Base-by-base conservation (phyloP, 1,139 yeast genomes). In the Suhomyces wounanorum region DNA sequence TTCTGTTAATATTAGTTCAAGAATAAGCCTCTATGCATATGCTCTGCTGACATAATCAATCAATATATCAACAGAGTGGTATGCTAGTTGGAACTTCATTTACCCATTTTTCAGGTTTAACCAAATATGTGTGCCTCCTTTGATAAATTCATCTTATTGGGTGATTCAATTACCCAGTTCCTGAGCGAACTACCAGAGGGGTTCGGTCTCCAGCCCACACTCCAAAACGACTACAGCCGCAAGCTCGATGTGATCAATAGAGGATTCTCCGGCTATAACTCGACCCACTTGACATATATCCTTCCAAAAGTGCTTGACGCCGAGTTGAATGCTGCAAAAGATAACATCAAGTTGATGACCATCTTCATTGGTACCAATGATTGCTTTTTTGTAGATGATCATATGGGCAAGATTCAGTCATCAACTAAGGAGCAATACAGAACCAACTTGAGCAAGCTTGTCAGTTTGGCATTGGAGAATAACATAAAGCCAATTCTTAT, bases 331-430 rank as follows among this genome's bases (percentile, higher is more conserved):
- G 61, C 57, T 2, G 55, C 60, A 2, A 52, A 57, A 31, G 62
- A 68, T 14, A 66, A 66, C 48, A 54, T 72, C 48, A 63, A 66
- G 52, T 57, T 86, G 31, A 75, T 81, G 54, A 78, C 84, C 0
- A 68, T 89, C 3, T 88, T 85, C 65, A 82, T 87, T 59, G 96
- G 96, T 1, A 79, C 95, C 10, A 89, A 89, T 60, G 96, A 89
- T 63, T 83, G 89, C 0, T 58, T 72, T 3, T 69, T 67, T 3
- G 25, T 36, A 7, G 44, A 47, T 2, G 60, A 55, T 35, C 30
- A 37, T 10, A 11, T 51, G 8, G 76, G 75, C 35, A 63, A 68
- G 6, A 67, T 72, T 21, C 96, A 87, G 62, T 71, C 72, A 21
- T 89, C 87, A 1, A 76, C 80, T 1, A 43, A 84, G 9, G 76